Evolutionary conservation across 352 stramenopile genomes (phyloP), one percentile per base, ranked within the genome.

Genomic region (Phytophthora colocasiae): DNA sequence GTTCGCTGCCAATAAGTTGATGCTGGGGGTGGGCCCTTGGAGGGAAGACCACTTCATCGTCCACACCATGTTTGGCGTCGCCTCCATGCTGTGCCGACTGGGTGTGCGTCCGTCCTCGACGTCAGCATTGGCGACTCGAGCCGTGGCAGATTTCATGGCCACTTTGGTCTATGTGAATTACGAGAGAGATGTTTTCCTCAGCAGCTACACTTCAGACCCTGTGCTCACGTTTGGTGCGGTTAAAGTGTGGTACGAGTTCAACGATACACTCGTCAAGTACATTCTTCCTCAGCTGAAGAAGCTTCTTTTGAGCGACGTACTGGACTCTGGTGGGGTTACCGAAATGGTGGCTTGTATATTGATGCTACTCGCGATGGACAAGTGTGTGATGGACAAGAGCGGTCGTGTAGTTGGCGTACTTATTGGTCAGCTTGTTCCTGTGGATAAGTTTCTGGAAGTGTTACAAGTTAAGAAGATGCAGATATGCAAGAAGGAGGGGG

Each of bases 61-160:
- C 29, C 11, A 32, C 1, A 56, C 44, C n/a, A 55, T 63, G 45
- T 63, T 50, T 43, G 56, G 56, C 12, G 56, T 63, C n/a, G 56
- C 56, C 15, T 47, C 56, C 44, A 50, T 63, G 45, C 2, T 63
- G 0, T 63, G 56, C n/a, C 44, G 56, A 12, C 0, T 63, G 2
- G 45, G 44, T 11, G 15, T 56, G 10, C 36, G 34, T 56, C 56
- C 36, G 26, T 15, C n/a, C 8, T 41, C 34, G 45, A 63, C 22
- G 34, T 63, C 56, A 4, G 6, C 24, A 2, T 36, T 63, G 34
- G 56, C 45, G 14, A 50, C 56, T 56, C 56, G 36, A 5, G 32
- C 12, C 34, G 26, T 63, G 8, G 45, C 56, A 50, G 45, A 63
- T 34, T 63, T 63, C 34, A 63, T 56, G 56, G 56, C 36, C 10